Base-by-base conservation (phyloP, 805 yeast genomes). In the Starmerella vitae region DNA sequence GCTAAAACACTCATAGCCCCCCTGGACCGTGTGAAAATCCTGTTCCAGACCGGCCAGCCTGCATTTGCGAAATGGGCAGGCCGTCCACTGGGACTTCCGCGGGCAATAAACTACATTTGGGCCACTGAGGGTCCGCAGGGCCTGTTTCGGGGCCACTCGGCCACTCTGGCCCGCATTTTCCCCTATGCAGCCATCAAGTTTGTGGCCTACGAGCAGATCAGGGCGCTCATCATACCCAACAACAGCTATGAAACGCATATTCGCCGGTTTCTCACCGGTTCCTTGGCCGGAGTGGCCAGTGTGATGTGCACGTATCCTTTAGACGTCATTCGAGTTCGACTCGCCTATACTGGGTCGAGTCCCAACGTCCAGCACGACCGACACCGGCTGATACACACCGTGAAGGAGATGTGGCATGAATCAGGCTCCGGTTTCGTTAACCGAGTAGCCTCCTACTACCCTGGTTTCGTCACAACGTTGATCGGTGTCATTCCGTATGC, bases 101-200 rank as follows among this genome's bases (percentile, higher is more conserved):
- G 65, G 34, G 97, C 98, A 0, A 78, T 78, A 0, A 61, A 62
- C 26, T 68, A 72, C 41, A 86, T 91, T 20, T 73, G 73, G 62
- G 40, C 50, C 6, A 66, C 63, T 36, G 91, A 84, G 57, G 97
- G 97, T 14, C 34, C 76, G 1, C 46, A 63, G 31, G 98, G 98
- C 1, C 71, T 91, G 39, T 88, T 76, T 57, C 94, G 88, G 53
- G 98, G 98, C 30, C 98, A 91, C 58, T 82, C 94, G 4, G 95
- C 93, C 1, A 91, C 98, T 0, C 63, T 91, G 36, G 59, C 86
- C 31, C 68, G 98, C 45, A 83, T 91, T 3, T 88, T 91, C 58
- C 98, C 98, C 1, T 91, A 91, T 58, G 96, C 98, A 3, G 94
- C 95, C 9, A 81, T 91, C 53, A 91, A 91, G 58, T 91, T 88